Conservation (phyloP, 1,284 basidiomycete genomes). For the Cystobasidium pallidum region DNA sequence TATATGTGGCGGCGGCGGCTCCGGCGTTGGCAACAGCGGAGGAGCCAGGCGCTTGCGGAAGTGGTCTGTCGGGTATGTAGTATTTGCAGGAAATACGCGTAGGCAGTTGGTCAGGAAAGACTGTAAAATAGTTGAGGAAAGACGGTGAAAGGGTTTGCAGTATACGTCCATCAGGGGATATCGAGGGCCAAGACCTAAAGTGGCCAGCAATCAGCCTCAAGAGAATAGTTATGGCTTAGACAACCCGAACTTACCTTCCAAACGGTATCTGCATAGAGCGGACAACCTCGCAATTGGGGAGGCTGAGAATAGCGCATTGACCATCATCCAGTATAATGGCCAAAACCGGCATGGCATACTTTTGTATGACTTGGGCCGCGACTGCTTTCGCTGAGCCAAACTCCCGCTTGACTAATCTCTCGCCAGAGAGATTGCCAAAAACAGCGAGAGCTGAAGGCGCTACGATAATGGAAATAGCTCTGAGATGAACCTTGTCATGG, state of each 20-base stretch:
- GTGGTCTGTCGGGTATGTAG: slow-evolving; percentile 3
- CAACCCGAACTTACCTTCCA: slow-evolving; percentile 33
- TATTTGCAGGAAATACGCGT: slow-evolving; percentile 6
- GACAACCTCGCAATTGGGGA: slow-evolving; percentile 32
- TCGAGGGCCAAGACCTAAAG: slow-evolving; percentile 19
- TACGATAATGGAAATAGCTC: slow-evolving; percentile 25
- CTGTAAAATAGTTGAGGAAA: slow-evolving; percentile 25
- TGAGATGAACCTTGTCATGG: slow-evolving; percentile 12
- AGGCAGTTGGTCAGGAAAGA: slow-evolving; percentile 30
- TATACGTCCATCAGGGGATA: slow-evolving; percentile 33
- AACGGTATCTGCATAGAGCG: slow-evolving; percentile 27
- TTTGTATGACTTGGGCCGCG: slow-evolving; percentile 14
- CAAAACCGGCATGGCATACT: slow-evolving; percentile 35
- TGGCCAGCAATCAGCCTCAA: background rate
- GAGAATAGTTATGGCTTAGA: background rate
- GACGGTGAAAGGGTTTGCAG: slow-evolving; percentile 36
- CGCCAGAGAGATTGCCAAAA: slow-evolving; percentile 33
- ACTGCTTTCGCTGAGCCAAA: slow-evolving; percentile 24
- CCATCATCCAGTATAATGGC: slow-evolving; percentile 31
- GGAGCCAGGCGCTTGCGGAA: slow-evolving; percentile 21
- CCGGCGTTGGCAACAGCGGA: slow-evolving; percentile 21
- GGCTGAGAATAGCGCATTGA: slow-evolving; percentile 25
- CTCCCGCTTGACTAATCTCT: slow-evolving; percentile 29
- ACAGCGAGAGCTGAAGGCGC: slow-evolving; percentile 8
- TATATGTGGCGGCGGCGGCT: slow-evolving; percentile 29